Percentiles rank a stretch among this genome's conserved stretches.
Conservation (phyloP, 1,284 basidiomycete species). For the Puccinia coronata region DNA sequence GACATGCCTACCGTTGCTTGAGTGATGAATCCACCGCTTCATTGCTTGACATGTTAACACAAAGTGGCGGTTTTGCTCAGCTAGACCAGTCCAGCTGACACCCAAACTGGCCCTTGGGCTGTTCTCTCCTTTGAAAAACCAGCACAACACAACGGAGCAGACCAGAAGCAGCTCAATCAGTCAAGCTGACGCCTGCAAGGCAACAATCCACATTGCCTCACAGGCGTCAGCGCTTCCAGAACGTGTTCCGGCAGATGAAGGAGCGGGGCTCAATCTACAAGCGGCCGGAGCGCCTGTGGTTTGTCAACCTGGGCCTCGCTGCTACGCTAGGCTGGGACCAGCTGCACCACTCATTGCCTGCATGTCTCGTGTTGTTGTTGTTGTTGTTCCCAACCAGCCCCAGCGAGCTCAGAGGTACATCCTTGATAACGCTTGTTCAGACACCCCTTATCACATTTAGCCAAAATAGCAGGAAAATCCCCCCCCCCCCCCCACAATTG, state of each 20-base stretch:
- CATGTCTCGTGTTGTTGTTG: not conserved
- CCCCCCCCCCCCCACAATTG: conserved; percentile 1
- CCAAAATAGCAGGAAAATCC: conserved; percentile 1
- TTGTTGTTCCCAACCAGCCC: not conserved
- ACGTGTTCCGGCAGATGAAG: not conserved
- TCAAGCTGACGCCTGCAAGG: not conserved
- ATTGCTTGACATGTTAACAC: no score
- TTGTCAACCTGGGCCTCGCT: conserved; percentile 36
- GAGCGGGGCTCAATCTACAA: conserved; percentile 5
- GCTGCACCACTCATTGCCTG: not conserved
- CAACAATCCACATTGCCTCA: conserved; percentile 8
- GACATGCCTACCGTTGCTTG: no score
- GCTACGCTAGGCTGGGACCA: conserved; percentile 23
- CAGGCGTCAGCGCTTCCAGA: conserved; percentile 37
- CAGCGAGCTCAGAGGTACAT: not conserved
- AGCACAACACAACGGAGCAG: no score
- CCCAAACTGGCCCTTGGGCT: no score
- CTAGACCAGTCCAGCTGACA: no score
- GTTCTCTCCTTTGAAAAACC: no score
- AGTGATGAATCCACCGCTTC: no score
- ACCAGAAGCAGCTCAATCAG: no score
- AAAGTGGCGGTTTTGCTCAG: no score
- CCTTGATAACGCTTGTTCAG: not conserved
- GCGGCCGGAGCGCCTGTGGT: conserved; percentile 28
- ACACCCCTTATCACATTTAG: conserved; percentile 4